These are phyloP conservation scores for Apiotrichum veenhuisii DNA, from an alignment of 1,284 basidiomycete species.

Conservation along the genomic window DNA sequence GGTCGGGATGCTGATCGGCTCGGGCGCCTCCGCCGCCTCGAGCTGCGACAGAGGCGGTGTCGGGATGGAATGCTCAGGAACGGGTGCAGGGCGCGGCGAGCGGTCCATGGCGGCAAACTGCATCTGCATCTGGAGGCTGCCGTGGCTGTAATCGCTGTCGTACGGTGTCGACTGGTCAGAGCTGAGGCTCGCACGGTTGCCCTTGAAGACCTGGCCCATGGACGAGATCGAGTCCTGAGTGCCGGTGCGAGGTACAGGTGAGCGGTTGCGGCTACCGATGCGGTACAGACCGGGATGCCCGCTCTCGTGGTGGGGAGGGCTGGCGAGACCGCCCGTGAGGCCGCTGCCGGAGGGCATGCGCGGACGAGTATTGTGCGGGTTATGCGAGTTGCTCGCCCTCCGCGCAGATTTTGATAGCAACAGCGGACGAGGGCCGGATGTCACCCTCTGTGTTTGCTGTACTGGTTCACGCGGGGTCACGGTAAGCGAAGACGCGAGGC, in stretches of 20 bases:
- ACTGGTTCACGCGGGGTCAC: background rate
- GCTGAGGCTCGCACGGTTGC: background rate
- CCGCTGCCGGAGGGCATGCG: slow-evolving; percentile 3
- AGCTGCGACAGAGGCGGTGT: background rate
- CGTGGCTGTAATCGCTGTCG: slow-evolving; percentile 6
- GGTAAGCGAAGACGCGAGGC: slow-evolving; percentile 11
- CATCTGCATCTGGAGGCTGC: background rate
- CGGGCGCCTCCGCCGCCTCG: background rate
- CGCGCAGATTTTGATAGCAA: slow-evolving; percentile 25
- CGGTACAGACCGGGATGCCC: slow-evolving; percentile 12
- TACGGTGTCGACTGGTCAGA: slow-evolving; percentile 10
- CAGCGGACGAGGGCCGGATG: slow-evolving; percentile 27
- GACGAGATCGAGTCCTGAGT: background rate
- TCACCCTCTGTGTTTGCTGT: slow-evolving; percentile 2
- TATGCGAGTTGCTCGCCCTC: slow-evolving; percentile 17
- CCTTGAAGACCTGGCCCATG: background rate
- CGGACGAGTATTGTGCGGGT: background rate
- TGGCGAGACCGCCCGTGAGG: slow-evolving; percentile 19
- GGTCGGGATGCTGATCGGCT: slow-evolving; percentile 60
- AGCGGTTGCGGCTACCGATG: slow-evolving; percentile 16
- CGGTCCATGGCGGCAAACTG: background rate
- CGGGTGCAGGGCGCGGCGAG: background rate
- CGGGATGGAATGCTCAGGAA: background rate
- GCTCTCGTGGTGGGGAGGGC: slow-evolving; percentile 13
- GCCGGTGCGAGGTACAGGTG: background rate